Percentiles rank a stretch among this genome's conserved stretches.
These are phyloP conservation scores for Knoxdaviesia proteae DNA, from an alignment of 2,329 filamentous ascomycete species.

Conservation along the genomic window DNA sequence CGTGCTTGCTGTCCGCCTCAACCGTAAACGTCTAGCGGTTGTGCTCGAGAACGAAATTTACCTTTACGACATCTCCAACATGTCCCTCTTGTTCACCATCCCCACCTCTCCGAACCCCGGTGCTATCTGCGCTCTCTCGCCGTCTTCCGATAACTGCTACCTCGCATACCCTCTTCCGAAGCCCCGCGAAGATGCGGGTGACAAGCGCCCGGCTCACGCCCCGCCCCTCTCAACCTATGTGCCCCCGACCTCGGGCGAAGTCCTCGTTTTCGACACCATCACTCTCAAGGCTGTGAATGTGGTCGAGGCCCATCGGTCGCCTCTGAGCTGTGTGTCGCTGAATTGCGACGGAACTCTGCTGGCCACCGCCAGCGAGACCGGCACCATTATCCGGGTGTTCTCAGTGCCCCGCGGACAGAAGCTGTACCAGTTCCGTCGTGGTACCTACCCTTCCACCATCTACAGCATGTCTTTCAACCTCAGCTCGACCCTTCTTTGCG, in stretches of 20 bases:
- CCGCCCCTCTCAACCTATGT: slow-evolving; percentile 63
- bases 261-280: slow-evolving; percentile 77
- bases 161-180: slow-evolving; percentile 82
- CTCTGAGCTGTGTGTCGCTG: slow-evolving; percentile 72
- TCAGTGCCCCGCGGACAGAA: slow-evolving; percentile 80
- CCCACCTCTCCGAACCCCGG: slow-evolving; percentile 83
- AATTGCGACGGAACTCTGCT: slow-evolving; percentile 84
- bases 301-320: slow-evolving; percentile 82
- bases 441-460: slow-evolving; percentile 87
- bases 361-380: slow-evolving; percentile 90
- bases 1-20: slow-evolving; percentile 80
- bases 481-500: slow-evolving; percentile 76
- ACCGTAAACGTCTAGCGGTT: slow-evolving; percentile 82
- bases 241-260: slow-evolving; percentile 71
- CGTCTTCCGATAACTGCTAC: slow-evolving; percentile 89
- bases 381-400: slow-evolving; percentile 93
- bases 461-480: slow-evolving; percentile 99
- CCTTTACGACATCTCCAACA: slow-evolving; percentile 96
- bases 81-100: slow-evolving; percentile 85
- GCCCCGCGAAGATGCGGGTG: slow-evolving; percentile 36
- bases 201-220: slow-evolving; percentile 54
- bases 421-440: slow-evolving; percentile 85
- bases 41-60: slow-evolving; percentile 93
- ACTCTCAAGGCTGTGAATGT: slow-evolving; percentile 87
- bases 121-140: slow-evolving; percentile 79